Base-by-base conservation (phyloP, 768 basidiomycete genomes). In the Guyanaporus albipodus region DNA sequence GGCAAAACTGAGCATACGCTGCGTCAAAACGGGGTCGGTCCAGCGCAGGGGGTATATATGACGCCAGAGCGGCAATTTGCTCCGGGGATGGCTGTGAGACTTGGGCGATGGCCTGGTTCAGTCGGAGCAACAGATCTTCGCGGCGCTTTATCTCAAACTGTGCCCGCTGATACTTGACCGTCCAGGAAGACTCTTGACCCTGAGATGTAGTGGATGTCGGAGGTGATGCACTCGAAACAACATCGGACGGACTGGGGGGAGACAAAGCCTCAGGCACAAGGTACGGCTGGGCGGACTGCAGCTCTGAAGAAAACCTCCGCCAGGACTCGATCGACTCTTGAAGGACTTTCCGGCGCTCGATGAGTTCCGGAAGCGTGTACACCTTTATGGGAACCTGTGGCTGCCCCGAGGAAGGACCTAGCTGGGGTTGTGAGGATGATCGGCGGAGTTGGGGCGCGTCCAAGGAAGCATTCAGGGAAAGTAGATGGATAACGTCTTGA, bases 81-180 rank as follows among this genome's bases (percentile, higher is more conserved):
- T 61, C 63, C 27, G 63, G 55, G 6, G 46, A 48, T 27, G 57
- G 51, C 17, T 55, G 34, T 11, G 52, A 53, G 27, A 58, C 39
- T 23, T 63, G 61, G 1, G 46, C 19, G 32, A 63, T 66, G 9
- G 62, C 63, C 28, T 58, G 63, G 28, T 66, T 61, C 28, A 63
- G 42, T 9, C 58, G 56, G 35, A 58, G 18, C 9, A 66, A 45
- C 35, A 66, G 32, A 18, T 63, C 62, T 42, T 65, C 58, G 31
- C 62, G 60, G 21, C 62, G 63, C 36, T 58, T 66, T 33, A 63
- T 65, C 49, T 66, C 63, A 43, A 63, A 53, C 28, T 58, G 63
- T 15, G 55, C 56, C 46, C 54, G 47, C 19, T 67, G 49, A 37
- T 49, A 50, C 33, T 55, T 63, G 45, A 21, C 44, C 3, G 37